Evolutionary conservation across 768 basidiomycete genomes (phyloP).

Genomic region (Boletus pseudopeckii): DNA sequence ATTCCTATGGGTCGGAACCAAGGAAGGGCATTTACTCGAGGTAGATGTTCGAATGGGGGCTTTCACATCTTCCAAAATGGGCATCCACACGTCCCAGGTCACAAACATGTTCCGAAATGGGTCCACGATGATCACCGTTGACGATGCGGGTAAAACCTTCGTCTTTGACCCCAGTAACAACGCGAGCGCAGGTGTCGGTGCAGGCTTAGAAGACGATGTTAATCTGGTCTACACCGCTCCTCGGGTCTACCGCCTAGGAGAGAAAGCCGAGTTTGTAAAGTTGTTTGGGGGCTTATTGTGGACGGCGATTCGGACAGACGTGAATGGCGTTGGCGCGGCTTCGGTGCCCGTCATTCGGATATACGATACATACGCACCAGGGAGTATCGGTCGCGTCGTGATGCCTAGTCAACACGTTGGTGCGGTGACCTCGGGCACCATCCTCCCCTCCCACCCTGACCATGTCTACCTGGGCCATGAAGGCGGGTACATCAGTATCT

Average conservation of each 20-base stretch:
- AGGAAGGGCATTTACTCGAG: conserved; percentile 85
- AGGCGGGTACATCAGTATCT: conserved; percentile 85
- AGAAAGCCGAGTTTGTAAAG: conserved; percentile 79
- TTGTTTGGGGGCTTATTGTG: conserved; percentile 76
- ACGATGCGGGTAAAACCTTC: conserved; percentile 81
- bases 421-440: conserved; percentile 75
- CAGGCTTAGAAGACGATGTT: conserved; percentile 38
- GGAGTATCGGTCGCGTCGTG: conserved; percentile 50
- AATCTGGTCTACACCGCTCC: conserved; percentile 47
- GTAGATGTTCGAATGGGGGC: conserved; percentile 64
- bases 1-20: conserved; percentile 83
- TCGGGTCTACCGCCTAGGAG: conserved; percentile 64
- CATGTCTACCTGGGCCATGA: conserved; percentile 87
- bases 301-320: conserved; percentile 65
- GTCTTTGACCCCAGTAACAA: conserved; percentile 56
- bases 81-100: conserved; percentile 64
- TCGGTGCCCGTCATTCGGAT: conserved; percentile 74
- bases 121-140: conserved; percentile 71
- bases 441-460: conserved; percentile 64
- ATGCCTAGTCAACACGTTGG: conserved; percentile 72
- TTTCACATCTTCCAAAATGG: conserved; percentile 54
- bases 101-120: conserved; percentile 72
- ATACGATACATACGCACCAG: conserved; percentile 70
- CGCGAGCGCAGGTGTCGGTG: conserved; percentile 9
- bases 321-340: conserved; percentile 38